Percentiles rank a stretch among this genome's conserved stretches.
Conservation (phyloP, 176 grass and related monocot species). For the Zea luxurians region DNA sequence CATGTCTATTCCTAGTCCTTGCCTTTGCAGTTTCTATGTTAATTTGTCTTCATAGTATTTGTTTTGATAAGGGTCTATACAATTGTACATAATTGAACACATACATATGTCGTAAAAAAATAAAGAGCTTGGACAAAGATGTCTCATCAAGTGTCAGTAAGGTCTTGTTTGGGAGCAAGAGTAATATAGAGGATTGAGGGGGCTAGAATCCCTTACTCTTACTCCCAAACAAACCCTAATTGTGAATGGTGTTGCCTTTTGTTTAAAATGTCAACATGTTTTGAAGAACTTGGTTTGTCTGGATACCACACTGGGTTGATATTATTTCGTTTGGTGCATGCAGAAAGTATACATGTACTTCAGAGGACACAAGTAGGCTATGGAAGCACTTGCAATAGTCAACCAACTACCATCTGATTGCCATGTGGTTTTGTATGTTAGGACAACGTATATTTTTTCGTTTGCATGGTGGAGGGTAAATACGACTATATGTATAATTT, state of each 20-base stretch:
- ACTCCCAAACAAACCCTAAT: neutral
- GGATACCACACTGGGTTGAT: neutral
- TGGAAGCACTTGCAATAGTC: conserved; percentile 19
- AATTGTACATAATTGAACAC: neutral
- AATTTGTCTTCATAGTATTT: conserved; percentile 3
- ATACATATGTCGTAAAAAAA: conserved; percentile 1
- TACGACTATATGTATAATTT: neutral
- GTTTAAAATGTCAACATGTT: conserved; percentile 4
- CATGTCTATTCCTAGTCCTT: no score
- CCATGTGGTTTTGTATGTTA: conserved; percentile 35
- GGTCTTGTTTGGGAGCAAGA: no score
- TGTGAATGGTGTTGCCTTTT: neutral
- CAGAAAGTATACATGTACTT: conserved; percentile 94
- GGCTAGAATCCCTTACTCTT: no score
- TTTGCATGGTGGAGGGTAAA: neutral
- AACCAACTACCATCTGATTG: neutral
- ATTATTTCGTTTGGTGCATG: conserved; percentile 43
- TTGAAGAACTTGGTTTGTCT: conserved; percentile 1
- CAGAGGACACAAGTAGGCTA: conserved; percentile 67
- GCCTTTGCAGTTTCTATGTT: conserved; percentile 17
- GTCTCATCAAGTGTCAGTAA: neutral
- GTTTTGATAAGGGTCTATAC: neutral
- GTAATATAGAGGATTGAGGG: no score
- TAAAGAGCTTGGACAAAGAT: neutral
- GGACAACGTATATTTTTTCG: neutral